These are phyloP conservation scores for Phaeophleospora eucalypticola DNA, from an alignment of 2,329 filamentous ascomycete genomes.

Conservation along the genomic window DNA sequence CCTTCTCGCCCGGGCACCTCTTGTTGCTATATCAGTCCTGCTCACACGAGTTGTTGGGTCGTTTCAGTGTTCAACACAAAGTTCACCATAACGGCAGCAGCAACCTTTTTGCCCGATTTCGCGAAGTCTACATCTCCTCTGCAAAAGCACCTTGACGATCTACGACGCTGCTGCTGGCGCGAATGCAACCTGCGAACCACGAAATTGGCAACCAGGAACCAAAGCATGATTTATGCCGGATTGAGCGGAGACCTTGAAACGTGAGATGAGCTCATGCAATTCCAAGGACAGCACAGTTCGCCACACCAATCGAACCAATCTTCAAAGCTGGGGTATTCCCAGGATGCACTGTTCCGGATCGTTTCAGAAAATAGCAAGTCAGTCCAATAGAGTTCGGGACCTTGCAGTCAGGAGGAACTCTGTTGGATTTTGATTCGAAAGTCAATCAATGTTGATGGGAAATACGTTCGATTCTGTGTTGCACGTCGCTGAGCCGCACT, in stretches of 20 bases:
- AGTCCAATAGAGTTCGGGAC: background rate
- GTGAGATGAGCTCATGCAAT: background rate
- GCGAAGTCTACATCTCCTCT: too few species aligned
- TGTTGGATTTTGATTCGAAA: background rate
- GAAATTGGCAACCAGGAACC: background rate
- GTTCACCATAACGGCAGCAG: too few species aligned
- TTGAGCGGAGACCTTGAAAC: background rate
- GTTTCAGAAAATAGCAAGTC: background rate
- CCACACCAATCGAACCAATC: background rate
- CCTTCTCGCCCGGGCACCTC: background rate
- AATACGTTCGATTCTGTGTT: background rate
- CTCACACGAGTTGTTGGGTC: background rate
- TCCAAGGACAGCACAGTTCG: background rate
- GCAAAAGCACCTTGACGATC: too few species aligned
- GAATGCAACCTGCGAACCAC: background rate
- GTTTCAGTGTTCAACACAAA: background rate
- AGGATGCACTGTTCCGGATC: background rate
- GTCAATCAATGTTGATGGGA: background rate
- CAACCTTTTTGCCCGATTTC: too few species aligned
- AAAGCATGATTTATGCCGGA: background rate
- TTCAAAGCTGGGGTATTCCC: background rate
- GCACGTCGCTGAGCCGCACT: background rate
- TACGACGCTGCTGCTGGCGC: too few species aligned
- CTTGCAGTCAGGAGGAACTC: background rate
- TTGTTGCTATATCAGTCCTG: background rate